Evolutionary conservation across 2,329 filamentous ascomycete species (phyloP).

Genomic region (Botrytis sinoallii): DNA sequence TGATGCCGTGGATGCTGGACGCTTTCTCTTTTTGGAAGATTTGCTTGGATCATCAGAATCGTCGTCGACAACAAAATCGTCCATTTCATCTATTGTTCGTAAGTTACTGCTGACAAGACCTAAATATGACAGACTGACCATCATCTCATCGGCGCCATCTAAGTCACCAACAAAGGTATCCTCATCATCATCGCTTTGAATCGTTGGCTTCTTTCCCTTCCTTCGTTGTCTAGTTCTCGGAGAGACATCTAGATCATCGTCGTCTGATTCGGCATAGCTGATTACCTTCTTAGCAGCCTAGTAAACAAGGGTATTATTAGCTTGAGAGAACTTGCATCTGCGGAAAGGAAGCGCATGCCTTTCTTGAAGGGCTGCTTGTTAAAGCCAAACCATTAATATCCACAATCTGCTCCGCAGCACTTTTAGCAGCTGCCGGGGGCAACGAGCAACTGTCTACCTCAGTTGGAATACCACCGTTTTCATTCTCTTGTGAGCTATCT

Average conservation of each 20-base stretch:
- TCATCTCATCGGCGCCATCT: slow-evolving; percentile 54
- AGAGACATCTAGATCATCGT: slow-evolving; percentile 70
- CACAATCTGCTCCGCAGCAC: slow-evolving; percentile 43
- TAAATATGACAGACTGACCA: slow-evolving; percentile 44
- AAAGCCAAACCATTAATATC: slow-evolving; percentile 42
- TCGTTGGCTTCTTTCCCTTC: slow-evolving; percentile 54
- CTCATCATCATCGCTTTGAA: slow-evolving; percentile 63
- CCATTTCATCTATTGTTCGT: slow-evolving; percentile 59
- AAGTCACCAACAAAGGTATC: slow-evolving; percentile 63
- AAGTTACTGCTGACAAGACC: background rate
- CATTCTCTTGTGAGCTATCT: slow-evolving; percentile 66
- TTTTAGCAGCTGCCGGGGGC: slow-evolving; percentile 44
- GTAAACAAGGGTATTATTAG: background rate
- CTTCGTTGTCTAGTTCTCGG: slow-evolving; percentile 39
- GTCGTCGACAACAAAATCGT: slow-evolving; percentile 79
- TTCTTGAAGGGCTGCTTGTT: slow-evolving; percentile 73
- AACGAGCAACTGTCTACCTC: slow-evolving; percentile 53
- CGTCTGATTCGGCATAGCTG: slow-evolving; percentile 83
- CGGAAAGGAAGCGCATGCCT: slow-evolving; percentile 50
- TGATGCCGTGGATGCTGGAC: slow-evolving; percentile 49
- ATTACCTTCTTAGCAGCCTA: slow-evolving; percentile 59
- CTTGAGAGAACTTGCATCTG: background rate
- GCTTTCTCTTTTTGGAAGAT: slow-evolving; percentile 63
- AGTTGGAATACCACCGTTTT: slow-evolving; percentile 40
- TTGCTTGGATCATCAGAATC: slow-evolving; percentile 68